A percentile compares a stretch with the other conserved stretches of the same genome.
These are phyloP conservation scores for Conticribra weissflogii DNA, from an alignment of 108 stramenopile genomes.

Conservation along the genomic window DNA sequence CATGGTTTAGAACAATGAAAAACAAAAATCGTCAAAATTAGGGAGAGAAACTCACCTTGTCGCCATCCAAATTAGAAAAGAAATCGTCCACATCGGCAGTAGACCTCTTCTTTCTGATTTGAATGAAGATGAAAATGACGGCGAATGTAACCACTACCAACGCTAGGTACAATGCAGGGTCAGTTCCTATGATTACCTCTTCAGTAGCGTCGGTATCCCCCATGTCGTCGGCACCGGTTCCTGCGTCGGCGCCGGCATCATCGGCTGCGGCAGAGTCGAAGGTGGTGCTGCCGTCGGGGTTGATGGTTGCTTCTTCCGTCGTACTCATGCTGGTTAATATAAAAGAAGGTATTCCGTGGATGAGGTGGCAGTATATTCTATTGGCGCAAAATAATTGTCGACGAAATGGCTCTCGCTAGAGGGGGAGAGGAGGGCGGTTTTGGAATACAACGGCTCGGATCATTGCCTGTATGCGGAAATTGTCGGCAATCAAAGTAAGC, in stretches of 20 bases:
- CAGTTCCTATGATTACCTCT: slow-evolving; percentile 55
- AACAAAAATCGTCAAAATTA: not conserved
- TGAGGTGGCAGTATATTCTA: not conserved
- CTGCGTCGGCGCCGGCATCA: slow-evolving; percentile 5
- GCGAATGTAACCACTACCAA: slow-evolving; percentile 59
- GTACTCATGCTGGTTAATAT: slow-evolving; percentile 45
- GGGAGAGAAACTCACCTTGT: slow-evolving; percentile 63
- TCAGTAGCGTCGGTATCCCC: slow-evolving; percentile 29
- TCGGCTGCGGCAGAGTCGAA: slow-evolving; percentile 49
- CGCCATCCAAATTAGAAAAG: slow-evolving; percentile 80
- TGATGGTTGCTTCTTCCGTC: slow-evolving; percentile 58
- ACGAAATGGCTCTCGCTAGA: too few species aligned
- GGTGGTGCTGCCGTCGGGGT: slow-evolving; percentile 83
- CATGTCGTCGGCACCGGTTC: slow-evolving; percentile 26
- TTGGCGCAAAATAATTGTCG: too few species aligned
- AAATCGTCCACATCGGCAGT: slow-evolving; percentile 72
- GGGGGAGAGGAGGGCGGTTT: too few species aligned
- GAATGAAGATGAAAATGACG: slow-evolving; percentile 56
- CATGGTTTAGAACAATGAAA: slow-evolving; percentile 5
- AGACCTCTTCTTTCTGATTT: slow-evolving; percentile 48
- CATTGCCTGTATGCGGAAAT: too few species aligned
- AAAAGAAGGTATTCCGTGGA: not conserved
- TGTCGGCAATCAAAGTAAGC: too few species aligned
- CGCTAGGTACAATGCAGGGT: slow-evolving; percentile 80
- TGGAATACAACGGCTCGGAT: too few species aligned